phyloP scores from a whole-genome alignment of 805 yeast species.

The Candida patagonica region DNA sequence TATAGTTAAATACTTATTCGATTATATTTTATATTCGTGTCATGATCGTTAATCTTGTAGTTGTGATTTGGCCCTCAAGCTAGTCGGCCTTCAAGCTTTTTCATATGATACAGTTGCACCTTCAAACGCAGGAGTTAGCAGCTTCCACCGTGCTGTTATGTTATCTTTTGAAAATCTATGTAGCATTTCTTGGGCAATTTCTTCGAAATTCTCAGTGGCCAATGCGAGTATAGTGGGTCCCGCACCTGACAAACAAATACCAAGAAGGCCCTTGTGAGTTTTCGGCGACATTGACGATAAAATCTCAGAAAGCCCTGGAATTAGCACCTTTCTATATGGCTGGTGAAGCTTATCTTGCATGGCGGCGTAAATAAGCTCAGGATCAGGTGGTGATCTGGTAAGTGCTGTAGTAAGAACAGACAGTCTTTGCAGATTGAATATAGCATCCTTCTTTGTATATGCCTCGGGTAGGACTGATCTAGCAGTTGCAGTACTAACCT shows the following conservation, averaged over 20 bases:
- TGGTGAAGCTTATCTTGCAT: constrained; percentile 97
- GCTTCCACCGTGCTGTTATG: constrained; percentile 71
- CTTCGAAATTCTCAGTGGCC: constrained; percentile 82
- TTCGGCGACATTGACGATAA: constrained; percentile 72
- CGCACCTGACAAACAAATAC: constrained; percentile 94
- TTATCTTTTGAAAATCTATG: constrained; percentile 54
- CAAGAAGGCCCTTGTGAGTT: constrained; percentile 75
- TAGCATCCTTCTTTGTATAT: constrained; percentile 71
- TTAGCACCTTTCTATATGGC: constrained; percentile 86
- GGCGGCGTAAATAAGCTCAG: constrained; percentile 78
- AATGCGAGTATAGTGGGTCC: constrained; percentile 95
- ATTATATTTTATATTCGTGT: too few relatives aligned
- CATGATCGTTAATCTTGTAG: too few relatives aligned
- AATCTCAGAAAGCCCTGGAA: constrained; percentile 85
- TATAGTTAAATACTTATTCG: too few relatives aligned
- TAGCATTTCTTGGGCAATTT: constrained; percentile 69
- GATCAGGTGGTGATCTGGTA: constrained; percentile 73
- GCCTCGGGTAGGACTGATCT: constrained; percentile 81
- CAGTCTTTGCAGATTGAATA: constrained; percentile 86
- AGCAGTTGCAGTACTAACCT: constrained; percentile 85
- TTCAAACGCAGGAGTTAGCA: constrained; percentile 77
- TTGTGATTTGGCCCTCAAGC: too few relatives aligned
- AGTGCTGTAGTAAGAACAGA: constrained; percentile 90
- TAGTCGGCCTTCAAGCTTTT: too few relatives aligned
- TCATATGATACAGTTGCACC: constrained; percentile 84